Conservation (phyloP, 73 alveolate genomes). For the Stentor coeruleus region DNA sequence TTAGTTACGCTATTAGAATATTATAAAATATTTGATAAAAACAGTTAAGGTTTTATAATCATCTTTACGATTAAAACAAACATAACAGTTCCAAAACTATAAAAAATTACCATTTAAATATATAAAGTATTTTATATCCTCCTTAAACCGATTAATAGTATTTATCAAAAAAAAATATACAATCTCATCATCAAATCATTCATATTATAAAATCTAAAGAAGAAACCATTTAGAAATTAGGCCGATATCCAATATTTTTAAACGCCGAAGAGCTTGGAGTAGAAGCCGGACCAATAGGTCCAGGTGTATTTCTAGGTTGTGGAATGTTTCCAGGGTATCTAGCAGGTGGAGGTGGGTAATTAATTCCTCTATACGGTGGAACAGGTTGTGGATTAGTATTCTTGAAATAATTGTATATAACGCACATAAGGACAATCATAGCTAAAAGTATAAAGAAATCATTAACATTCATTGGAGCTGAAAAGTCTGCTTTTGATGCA, state of each 20-base stretch:
- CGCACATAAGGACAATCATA: neutral
- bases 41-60: too few species aligned
- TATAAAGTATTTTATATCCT: too few species aligned
- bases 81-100: too few species aligned
- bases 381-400: neutral
- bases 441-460: neutral
- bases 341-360: slow-evolving; percentile 8
- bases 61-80: too few species aligned
- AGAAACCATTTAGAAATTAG: slow-evolving; percentile 6
- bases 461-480: neutral
- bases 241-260: slow-evolving; percentile 15
- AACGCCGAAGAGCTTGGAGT: slow-evolving; percentile 23
- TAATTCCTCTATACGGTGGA: neutral
- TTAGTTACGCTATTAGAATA: too few species aligned
- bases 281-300: slow-evolving; percentile 20
- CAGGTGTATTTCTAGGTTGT: neutral
- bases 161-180: too few species aligned
- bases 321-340: neutral
- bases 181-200: too few species aligned
- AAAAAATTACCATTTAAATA: too few species aligned
- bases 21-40: too few species aligned
- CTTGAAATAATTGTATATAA: neutral
- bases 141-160: too few species aligned
- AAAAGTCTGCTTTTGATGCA: neutral
- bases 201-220: too few species aligned